Conservation (phyloP, 192 early-diverging fungal species). For the Rhizophagus clarus region DNA sequence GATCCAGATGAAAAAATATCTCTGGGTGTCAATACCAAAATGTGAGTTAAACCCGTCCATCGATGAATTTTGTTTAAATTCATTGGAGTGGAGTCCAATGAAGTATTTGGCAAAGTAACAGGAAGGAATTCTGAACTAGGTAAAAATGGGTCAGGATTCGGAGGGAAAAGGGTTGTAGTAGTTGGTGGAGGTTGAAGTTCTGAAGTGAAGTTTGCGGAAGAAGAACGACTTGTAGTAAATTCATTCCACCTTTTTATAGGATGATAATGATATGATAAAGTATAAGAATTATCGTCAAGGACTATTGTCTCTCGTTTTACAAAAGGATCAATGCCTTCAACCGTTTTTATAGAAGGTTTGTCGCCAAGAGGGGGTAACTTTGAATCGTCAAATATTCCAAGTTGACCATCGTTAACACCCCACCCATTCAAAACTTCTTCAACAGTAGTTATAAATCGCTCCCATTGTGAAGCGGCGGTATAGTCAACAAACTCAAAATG, state of each 20-base stretch:
- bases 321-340: conserved; percentile 11
- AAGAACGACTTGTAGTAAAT: conserved; percentile 45
- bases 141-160: conserved; percentile 40
- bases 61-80: conserved; percentile 63
- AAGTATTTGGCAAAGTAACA: conserved; percentile 29
- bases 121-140: conserved; percentile 43
- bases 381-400: conserved; percentile 52
- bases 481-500: conserved; percentile 77
- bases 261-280: conserved; percentile 45
- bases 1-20: conserved; percentile 31
- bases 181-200: conserved; percentile 20
- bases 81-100: conserved; percentile 26
- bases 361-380: conserved; percentile 36
- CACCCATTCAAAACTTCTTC: conserved; percentile 61
- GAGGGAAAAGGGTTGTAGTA: neutral
- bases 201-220: conserved; percentile 33
- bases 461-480: conserved; percentile 70
- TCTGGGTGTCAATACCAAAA: conserved; percentile 55
- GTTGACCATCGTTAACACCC: conserved; percentile 56
- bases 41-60: conserved; percentile 60
- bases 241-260: conserved; percentile 37
- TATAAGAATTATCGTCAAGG: conserved; percentile 41
- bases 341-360: neutral
- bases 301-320: conserved; percentile 36
- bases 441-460: conserved; percentile 62